Evolutionary conservation across 208 protist genomes (phyloP).

Genomic region (Leishmania martiniquensis): DNA sequence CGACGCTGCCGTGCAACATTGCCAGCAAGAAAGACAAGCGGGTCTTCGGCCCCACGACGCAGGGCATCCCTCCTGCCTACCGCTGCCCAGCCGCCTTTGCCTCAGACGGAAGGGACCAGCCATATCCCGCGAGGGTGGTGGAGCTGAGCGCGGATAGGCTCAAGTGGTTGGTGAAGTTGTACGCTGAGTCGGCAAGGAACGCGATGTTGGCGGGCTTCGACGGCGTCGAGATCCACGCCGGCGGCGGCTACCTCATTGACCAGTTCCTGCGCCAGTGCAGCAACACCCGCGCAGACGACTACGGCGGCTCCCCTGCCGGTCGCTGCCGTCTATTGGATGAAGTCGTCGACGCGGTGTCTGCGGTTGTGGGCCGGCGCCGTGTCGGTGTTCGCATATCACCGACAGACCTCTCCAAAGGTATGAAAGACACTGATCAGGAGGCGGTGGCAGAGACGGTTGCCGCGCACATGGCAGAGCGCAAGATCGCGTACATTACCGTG

Average conservation of each 20-base stretch:
- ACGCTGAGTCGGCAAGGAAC: conserved; percentile 53
- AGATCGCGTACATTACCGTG: conserved; percentile 32
- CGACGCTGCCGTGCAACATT: conserved; percentile 33
- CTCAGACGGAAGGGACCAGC: conserved; percentile 8
- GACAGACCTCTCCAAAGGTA: conserved; percentile 20
- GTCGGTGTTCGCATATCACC: conserved; percentile 55
- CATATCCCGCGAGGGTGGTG: conserved; percentile 12
- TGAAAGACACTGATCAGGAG: conserved; percentile 14
- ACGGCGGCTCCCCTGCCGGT: conserved; percentile 77
- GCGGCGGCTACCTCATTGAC: conserved; percentile 82
- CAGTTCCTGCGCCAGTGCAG: conserved; percentile 63
- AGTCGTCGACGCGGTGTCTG: conserved; percentile 51
- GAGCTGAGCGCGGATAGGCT: conserved; percentile 44
- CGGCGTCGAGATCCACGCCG: conserved; percentile 83
- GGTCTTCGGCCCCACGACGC: conserved; percentile 16
- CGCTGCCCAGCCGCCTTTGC: conserved; percentile 17
- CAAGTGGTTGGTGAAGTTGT: conserved; percentile 42
- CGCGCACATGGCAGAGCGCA: conserved; percentile 13
- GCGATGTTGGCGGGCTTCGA: conserved; percentile 81
- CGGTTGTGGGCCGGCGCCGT: conserved; percentile 29
- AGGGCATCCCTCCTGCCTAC: conserved; percentile 8
- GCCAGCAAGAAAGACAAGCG: neutral
- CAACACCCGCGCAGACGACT: conserved; percentile 74
- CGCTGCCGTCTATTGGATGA: conserved; percentile 52
- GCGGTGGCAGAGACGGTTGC: conserved; percentile 24